Evolutionary conservation across 2,329 filamentous ascomycete genomes (phyloP).

Genomic region (Mariannaea sp.): DNA sequence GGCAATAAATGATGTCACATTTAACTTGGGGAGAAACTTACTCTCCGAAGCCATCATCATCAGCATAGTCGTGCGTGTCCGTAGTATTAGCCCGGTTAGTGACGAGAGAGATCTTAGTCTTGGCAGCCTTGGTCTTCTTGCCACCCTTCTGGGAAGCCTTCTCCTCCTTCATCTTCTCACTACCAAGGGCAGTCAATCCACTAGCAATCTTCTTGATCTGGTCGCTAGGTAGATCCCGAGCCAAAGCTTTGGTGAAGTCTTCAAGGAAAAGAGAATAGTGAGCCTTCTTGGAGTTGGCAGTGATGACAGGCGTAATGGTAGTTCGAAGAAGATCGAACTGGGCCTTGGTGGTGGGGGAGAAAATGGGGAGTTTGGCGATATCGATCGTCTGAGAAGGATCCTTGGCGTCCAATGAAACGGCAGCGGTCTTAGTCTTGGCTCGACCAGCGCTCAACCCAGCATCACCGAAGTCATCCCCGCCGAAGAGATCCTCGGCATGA

Average conservation of each 20-base stretch:
- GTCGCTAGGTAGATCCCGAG: conserved; percentile 84
- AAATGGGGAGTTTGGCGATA: conserved; percentile 77
- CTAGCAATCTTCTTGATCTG: conserved; percentile 97
- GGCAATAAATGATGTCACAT: not conserved
- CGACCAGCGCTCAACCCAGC: conserved; percentile 70
- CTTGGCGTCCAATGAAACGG: conserved; percentile 70
- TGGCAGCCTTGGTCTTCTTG: conserved; percentile 96
- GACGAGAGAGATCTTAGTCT: conserved; percentile 87
- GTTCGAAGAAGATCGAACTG: conserved; percentile 83
- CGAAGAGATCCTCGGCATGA: conserved; percentile 91
- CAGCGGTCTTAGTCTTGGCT: conserved; percentile 67
- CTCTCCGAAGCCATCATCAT: conserved; percentile 82
- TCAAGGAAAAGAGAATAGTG: conserved; percentile 90
- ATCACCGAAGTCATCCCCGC: conserved; percentile 76
- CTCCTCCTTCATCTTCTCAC: conserved; percentile 99
- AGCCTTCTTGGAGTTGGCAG: conserved; percentile 78
- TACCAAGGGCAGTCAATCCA: conserved; percentile 83
- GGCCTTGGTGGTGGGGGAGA: conserved; percentile 85
- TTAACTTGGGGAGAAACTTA: conserved; percentile 54
- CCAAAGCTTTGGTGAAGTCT: conserved; percentile 86
- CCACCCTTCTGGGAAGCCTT: conserved; percentile 90
- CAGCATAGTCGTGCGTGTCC: conserved; percentile 75
- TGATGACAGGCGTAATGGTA: conserved; percentile 78
- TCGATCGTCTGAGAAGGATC: conserved; percentile 83
- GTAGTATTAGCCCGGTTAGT: conserved; percentile 64